Conservation (phyloP, 805 yeast genomes). For the Teunomyces cretensis region DNA sequence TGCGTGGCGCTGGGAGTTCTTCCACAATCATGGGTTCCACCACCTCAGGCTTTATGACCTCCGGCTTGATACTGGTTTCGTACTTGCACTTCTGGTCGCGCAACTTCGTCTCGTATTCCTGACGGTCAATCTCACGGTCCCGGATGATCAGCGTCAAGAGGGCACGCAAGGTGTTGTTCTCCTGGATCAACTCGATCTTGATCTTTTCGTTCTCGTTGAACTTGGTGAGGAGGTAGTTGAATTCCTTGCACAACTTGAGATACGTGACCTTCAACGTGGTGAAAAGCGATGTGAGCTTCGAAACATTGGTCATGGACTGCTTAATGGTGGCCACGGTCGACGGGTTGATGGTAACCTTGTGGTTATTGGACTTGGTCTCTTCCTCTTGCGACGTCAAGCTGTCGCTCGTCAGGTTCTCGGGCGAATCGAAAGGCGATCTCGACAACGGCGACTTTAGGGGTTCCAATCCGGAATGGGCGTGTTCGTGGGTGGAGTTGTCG, state of each 20-base stretch:
- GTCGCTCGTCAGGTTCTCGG: conserved; percentile 8
- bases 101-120: conserved; percentile 3
- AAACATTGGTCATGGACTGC: conserved; percentile 15
- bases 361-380: conserved; percentile 8
- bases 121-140: conserved; percentile 21
- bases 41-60: too few species aligned
- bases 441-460: conserved; percentile 8
- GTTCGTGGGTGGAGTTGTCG: neutral
- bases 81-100: neutral
- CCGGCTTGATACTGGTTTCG: neutral
- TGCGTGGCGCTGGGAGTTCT: neutral
- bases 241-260: conserved; percentile 38
- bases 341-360: conserved; percentile 4
- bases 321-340: conserved; percentile 13
- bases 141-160: conserved; percentile 29
- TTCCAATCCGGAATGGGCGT: neutral
- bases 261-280: conserved; percentile 35
- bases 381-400: conserved; percentile 13
- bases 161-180: conserved; percentile 32
- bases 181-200: conserved; percentile 35
- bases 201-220: conserved; percentile 37
- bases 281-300: conserved; percentile 29
- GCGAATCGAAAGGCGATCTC: conserved; percentile 17
- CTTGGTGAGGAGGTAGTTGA: conserved; percentile 33
- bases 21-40: too few species aligned